Evolutionary conservation across 2,329 filamentous ascomycete genomes (phyloP), one percentile per base, ranked within the genome.

Genomic region (Setomelanomma holmii): DNA sequence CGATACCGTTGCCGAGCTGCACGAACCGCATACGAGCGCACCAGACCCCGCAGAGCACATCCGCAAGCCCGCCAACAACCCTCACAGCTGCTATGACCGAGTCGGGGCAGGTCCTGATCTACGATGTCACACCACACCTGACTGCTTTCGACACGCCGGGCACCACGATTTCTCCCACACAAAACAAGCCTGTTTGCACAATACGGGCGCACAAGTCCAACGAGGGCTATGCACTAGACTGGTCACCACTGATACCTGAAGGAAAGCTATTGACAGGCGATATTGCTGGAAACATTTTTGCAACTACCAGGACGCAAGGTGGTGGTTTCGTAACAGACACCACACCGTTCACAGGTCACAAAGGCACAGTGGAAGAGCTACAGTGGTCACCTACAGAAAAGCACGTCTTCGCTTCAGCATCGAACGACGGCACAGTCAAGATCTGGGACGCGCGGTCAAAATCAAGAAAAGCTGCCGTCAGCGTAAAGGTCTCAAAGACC

Each of bases 151-250:
- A 98, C 73, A 89, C 85, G 52, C 95, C 95, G 1, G 93, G 95
- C 53, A 89, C 87, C 36, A 81, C 87, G 60, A 85, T 98, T 61
- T 87, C 90, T 5, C 82, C 91, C 1, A 56, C 90, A 68, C 90
- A 96, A 72, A 93, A 92, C 75, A 96, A 96, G 78, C 92, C 95
- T 27, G 78, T 96, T 44, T 89, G 85, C 61, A 97, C 91, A 2
- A 87, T 99, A 64, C 86, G 90, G 64, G 91, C 93, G 64, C 95
- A 99, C 84, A 93, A 93, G 78, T 80, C 87, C 11, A 75, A 73
- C 55, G 95, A 99, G 80, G 95, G 95, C 42, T 99, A 98, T 74
- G 95, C 91, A 0, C 78, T 99, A n/a, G 95, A 97, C 77, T 99
- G 95, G 95, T 96, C 93, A 21, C 90, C 91, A 1, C 75, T 91